Percentiles rank a stretch among this genome's conserved stretches.
phyloP scores from a whole-genome alignment of 2,329 filamentous ascomycete genomes.

The Leptodontidium sp. region DNA sequence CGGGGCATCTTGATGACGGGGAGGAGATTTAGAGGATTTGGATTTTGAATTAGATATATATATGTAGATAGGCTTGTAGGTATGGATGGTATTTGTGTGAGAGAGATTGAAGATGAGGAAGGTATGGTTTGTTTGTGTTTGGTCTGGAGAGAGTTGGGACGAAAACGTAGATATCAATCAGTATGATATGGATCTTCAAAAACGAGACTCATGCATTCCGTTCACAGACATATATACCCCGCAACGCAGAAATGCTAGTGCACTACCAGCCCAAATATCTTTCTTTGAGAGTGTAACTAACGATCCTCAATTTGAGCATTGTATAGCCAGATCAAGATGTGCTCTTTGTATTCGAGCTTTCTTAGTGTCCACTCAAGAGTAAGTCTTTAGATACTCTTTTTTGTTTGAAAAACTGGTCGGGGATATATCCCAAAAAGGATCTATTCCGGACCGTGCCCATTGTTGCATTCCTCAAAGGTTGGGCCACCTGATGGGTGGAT shows the following conservation, averaged over 20 bases:
- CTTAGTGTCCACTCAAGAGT: neutral
- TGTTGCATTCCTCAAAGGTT: conserved; percentile 4
- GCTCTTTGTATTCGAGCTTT: neutral
- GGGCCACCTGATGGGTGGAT: neutral
- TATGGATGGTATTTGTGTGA: neutral
- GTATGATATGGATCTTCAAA: neutral
- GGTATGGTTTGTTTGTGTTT: neutral
- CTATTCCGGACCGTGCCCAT: neutral
- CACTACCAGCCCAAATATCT: neutral
- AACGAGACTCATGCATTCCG: neutral
- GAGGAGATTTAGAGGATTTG: neutral
- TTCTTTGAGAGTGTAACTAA: neutral
- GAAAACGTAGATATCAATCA: neutral
- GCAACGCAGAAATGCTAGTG: neutral
- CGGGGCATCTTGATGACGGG: neutral
- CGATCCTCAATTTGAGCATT: neutral
- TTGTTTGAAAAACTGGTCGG: neutral
- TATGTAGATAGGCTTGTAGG: neutral
- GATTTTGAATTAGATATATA: neutral
- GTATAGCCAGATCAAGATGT: neutral
- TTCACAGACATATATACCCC: conserved; percentile 16
- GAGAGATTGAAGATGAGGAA: neutral
- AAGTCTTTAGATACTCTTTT: neutral
- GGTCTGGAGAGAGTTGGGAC: neutral
- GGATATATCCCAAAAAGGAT: neutral